Percentiles rank a stretch among this genome's conserved stretches.
Evolutionary conservation across 352 stramenopile species (phyloP).

Genomic region (Pythium utonaiense): DNA sequence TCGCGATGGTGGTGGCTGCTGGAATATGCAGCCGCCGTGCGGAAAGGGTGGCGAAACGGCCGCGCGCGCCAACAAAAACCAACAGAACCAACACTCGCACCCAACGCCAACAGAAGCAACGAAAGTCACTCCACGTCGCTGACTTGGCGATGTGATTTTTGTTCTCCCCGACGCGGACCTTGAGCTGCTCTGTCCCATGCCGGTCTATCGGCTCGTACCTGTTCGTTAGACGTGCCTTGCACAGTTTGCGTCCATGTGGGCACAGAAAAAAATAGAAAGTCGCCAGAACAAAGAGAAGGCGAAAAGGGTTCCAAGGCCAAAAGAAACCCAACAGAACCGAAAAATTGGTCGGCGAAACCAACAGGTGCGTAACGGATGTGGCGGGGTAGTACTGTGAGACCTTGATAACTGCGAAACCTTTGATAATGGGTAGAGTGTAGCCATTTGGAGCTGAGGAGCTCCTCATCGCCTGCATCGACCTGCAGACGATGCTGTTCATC

Average conservation of each 20-base stretch:
- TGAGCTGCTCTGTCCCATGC: constrained; percentile 16
- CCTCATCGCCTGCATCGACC: too few species aligned
- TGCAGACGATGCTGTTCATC: too few species aligned
- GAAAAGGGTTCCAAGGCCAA: constrained; percentile 9
- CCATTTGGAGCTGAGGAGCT: not conserved
- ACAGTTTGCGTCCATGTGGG: too few species aligned
- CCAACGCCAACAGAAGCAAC: not conserved
- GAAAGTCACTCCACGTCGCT: too few species aligned
- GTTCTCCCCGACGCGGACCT: constrained; percentile 1
- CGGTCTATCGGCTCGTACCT: constrained; percentile 9
- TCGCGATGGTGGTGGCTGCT: not conserved
- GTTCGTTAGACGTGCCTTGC: too few species aligned
- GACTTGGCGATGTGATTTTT: not conserved
- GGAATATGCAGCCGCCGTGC: not conserved
- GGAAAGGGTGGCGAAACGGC: constrained; percentile 1
- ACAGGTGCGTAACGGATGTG: not conserved
- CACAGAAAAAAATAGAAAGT: constrained; percentile 23
- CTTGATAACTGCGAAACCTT: not conserved
- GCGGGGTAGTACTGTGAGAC: not conserved
- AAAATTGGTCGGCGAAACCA: too few species aligned
- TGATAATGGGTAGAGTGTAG: not conserved
- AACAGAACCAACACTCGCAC: not conserved
- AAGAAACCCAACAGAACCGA: not conserved
- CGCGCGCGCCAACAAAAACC: not conserved
- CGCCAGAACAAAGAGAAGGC: constrained; percentile 10